Base-by-base conservation (phyloP, 2,329 filamentous ascomycete species). In the Fusarium hostae region DNA sequence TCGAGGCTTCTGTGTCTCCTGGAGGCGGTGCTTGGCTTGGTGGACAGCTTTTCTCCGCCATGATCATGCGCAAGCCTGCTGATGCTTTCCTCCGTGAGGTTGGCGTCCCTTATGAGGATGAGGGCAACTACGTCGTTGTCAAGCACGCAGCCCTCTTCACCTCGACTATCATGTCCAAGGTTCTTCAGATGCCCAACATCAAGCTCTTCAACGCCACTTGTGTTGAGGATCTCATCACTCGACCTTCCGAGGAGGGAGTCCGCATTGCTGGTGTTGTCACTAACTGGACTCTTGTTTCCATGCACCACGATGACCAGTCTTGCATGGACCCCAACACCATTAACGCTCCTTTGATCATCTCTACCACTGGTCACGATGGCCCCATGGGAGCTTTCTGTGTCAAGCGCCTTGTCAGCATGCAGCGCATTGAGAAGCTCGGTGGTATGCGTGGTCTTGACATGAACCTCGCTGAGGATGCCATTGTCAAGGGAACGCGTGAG, bases 271-370 rank as follows among this genome's bases (percentile, higher is more conserved):
- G 94, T 77, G 94, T 97, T 3, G 95, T 98, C 60, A 97, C 94
- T 78, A 98, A 98, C 88, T 98, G 94, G 94, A 97, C 94, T 2
- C 88, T 97, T 30, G 94, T 97, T 52, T 89, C 91, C 45, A 92
- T 95, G 86, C 92, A 95, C 82, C 92, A 95, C 82, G 92, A 94
- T 79, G 92, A 95, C 80, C 94, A 97, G 85, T 93, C 90, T 68
- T 97, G 94, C 91, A 97, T 97, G 94, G 95, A 97, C 81, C 94
- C 94, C 75, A 97, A 96, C 89, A 97, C 94, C 77, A 97, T 97
- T 88, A 97, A 97, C 79, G 94, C 94, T 1, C 94, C 94, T 2
- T 82, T 97, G 65, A 86, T 97, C 78, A 92, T 98, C 84, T 94
- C 91, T 63, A 97, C 94, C 28, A 97, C 94, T 1, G 95, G 94